phyloP scores from a whole-genome alignment of 78 protist genomes.

The Bodo saltans region DNA sequence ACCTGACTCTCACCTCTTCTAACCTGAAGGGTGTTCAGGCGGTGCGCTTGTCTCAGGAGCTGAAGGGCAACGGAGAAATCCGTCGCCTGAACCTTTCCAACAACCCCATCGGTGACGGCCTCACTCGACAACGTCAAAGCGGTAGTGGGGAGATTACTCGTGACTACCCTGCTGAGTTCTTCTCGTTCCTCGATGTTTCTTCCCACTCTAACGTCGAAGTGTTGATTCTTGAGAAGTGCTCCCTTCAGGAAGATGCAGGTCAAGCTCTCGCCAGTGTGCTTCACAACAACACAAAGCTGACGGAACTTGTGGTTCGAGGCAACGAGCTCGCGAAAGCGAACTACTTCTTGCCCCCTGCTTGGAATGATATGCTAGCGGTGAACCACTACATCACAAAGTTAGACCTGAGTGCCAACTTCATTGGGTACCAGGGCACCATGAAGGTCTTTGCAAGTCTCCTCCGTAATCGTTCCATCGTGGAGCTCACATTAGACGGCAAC shows the following conservation, averaged over 20 bases:
- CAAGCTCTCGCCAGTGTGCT: neutral
- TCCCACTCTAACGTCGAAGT: neutral
- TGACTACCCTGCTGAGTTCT: slow-evolving; percentile 15
- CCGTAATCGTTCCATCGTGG: neutral
- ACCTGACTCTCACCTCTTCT: neutral
- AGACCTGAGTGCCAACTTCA: neutral
- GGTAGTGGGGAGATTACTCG: neutral
- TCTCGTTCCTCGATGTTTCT: slow-evolving; percentile 9
- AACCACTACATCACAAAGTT: neutral
- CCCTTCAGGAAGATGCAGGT: slow-evolving; percentile 2
- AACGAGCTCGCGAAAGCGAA: neutral
- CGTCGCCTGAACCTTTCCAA: neutral
- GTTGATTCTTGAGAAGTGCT: neutral
- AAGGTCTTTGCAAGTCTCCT: neutral
- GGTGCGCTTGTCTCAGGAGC: slow-evolving; percentile 8
- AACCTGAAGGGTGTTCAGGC: neutral
- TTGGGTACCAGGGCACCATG: neutral
- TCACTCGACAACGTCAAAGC: neutral
- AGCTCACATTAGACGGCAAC: slow-evolving; percentile 10
- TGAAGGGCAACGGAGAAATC: neutral
- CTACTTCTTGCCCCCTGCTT: neutral
- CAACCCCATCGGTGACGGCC: slow-evolving; percentile 15
- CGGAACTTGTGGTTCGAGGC: neutral
- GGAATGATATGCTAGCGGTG: neutral
- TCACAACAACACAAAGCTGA: neutral